A percentile compares a stretch with the other conserved stretches of the same genome.
Conservation (phyloP, 805 yeast species). For the Schizosaccharomyces lindneri region DNA sequence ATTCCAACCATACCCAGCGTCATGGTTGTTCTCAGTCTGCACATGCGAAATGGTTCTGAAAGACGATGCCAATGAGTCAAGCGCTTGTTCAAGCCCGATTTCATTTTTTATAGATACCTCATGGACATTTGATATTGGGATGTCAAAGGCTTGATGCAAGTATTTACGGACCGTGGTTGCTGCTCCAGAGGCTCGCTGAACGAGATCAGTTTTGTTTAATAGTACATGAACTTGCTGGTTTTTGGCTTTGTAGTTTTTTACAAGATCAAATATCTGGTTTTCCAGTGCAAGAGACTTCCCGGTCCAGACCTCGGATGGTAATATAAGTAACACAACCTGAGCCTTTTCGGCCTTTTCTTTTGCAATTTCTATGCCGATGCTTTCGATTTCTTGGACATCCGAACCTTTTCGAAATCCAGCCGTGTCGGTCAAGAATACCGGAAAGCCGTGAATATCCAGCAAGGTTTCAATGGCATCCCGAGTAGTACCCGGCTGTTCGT, state of each 20-base stretch:
- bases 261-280: neutral
- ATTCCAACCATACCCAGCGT: neutral
- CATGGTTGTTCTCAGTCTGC: neutral
- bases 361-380: constrained; percentile 64
- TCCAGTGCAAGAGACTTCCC: neutral
- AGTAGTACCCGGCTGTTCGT: constrained; percentile 81
- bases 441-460: constrained; percentile 59
- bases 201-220: neutral
- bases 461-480: constrained; percentile 69
- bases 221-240: neutral
- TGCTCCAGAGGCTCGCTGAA: neutral
- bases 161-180: neutral
- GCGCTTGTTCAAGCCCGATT: neutral
- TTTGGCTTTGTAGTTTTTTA: neutral
- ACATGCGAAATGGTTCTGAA: neutral
- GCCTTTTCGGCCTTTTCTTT: constrained; percentile 30
- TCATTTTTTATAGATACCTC: neutral
- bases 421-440: constrained; percentile 68
- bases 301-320: neutral
- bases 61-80: neutral
- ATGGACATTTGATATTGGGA: neutral
- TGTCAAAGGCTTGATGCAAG: neutral
- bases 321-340: constrained; percentile 32
- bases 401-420: constrained; percentile 53
- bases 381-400: constrained; percentile 24